These are phyloP conservation scores for Catharanthus roseus DNA, from an alignment of 257 asterid genomes.

Conservation along the genomic window DNA sequence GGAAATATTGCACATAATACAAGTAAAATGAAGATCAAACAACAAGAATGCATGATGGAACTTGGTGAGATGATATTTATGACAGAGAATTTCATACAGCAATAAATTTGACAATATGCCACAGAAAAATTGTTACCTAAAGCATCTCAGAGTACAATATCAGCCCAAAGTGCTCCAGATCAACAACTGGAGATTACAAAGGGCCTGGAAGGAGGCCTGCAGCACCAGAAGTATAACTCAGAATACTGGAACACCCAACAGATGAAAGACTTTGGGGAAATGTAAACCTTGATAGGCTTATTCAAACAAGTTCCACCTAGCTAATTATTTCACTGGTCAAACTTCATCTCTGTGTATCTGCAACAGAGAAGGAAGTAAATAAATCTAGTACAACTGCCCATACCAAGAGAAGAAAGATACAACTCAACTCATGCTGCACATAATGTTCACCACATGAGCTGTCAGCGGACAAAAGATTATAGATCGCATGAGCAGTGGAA, in stretches of 20 bases:
- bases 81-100: neutral
- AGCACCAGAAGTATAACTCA: constrained; percentile 47
- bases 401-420: neutral
- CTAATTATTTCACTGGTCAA: constrained; percentile 57
- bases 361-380: constrained; percentile 13
- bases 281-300: constrained; percentile 40
- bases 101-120: neutral
- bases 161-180: constrained; percentile 76
- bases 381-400: neutral
- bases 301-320: constrained; percentile 36
- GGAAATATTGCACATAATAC: neutral
- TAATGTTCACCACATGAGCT: neutral
- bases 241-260: constrained; percentile 55
- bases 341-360: constrained; percentile 97
- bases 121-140: constrained; percentile 38
- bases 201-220: constrained; percentile 63
- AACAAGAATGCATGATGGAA: neutral
- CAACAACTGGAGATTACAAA: constrained; percentile 52
- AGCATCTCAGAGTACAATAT: constrained; percentile 49
- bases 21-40: neutral
- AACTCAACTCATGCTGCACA: no score
- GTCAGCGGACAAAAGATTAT: neutral
- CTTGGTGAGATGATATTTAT: neutral
- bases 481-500: neutral
- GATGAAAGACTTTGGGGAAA: constrained; percentile 31